phyloP scores from a whole-genome alignment of 2,329 filamentous ascomycete species.

The Parascedosporium putredinis region DNA sequence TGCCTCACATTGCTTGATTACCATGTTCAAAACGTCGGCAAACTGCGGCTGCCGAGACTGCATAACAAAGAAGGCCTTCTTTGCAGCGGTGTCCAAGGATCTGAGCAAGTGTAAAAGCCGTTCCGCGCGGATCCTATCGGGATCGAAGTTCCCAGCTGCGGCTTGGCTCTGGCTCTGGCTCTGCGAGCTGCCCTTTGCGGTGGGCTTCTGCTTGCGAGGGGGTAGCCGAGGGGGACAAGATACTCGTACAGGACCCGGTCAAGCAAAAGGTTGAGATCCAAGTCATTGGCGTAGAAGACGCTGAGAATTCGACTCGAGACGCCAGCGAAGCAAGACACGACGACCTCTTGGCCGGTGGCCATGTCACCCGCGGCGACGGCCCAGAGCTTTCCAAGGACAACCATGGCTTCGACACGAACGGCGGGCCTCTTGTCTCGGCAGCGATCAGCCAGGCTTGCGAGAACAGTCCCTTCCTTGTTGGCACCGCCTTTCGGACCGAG shows the following conservation, averaged over 20 bases:
- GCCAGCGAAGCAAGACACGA: constrained; percentile 63
- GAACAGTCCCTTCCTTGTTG: constrained; percentile 63
- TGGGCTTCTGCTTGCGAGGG: constrained; percentile 45
- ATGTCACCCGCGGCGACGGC: constrained; percentile 86
- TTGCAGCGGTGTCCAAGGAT: constrained; percentile 66
- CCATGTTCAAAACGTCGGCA: constrained; percentile 62
- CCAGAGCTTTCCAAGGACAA: constrained; percentile 77
- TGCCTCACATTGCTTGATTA: constrained; percentile 74
- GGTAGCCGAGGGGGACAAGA: constrained; percentile 81
- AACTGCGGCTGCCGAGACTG: constrained; percentile 68
- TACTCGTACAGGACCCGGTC: constrained; percentile 80
- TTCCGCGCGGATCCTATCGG: constrained; percentile 71
- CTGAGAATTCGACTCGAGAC: constrained; percentile 81
- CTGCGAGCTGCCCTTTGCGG: constrained; percentile 45
- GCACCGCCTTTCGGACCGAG: constrained; percentile 68
- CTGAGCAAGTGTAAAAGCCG: constrained; percentile 74
- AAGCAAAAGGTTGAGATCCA: constrained; percentile 72
- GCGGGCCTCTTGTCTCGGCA: constrained; percentile 75
- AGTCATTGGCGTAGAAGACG: constrained; percentile 81
- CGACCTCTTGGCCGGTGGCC: constrained; percentile 66
- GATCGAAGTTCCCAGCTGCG: constrained; percentile 33
- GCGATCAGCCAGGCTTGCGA: constrained; percentile 74
- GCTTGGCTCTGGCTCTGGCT: constrained; percentile 47
- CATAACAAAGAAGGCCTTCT: constrained; percentile 79
- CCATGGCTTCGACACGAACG: constrained; percentile 81